A percentile compares a stretch with the other conserved stretches of the same genome.
These are phyloP conservation scores for Hibiscus tridactylites DNA, from an alignment of 345 rosid genomes.

Conservation along the genomic window DNA sequence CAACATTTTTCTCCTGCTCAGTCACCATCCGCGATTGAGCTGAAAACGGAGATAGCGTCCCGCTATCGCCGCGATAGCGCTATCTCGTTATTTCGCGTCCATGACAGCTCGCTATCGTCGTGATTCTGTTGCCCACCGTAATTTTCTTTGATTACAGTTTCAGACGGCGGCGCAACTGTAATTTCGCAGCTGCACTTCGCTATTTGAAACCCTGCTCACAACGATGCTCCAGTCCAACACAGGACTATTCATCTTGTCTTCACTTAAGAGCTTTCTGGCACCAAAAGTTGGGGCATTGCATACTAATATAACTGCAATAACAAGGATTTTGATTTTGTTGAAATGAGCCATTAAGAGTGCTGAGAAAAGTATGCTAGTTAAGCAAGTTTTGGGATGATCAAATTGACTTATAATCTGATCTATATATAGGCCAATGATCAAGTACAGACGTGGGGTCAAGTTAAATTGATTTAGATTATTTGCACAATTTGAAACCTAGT, in stretches of 20 bases:
- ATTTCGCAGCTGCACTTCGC: no score
- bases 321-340: background rate
- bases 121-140: no score
- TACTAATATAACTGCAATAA: background rate
- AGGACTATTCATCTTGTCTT: background rate
- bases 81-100: no score
- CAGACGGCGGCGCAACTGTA: no score
- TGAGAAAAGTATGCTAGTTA: background rate
- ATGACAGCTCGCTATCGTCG: no score
- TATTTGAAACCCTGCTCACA: no score
- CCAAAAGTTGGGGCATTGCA: background rate
- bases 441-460: conserved; percentile 3
- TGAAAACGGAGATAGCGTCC: no score
- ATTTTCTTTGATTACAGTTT: no score
- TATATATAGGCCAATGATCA: background rate
- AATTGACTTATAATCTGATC: background rate
- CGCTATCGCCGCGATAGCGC: no score
- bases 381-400: background rate
- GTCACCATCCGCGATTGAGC: no score
- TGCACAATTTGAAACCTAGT: background rate
- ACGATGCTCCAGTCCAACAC: background rate
- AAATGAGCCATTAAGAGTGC: background rate
- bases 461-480: background rate
- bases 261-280: background rate
- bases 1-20: no score